Conservation (phyloP, 1,284 basidiomycete genomes). For the Tausonia pullulans region DNA sequence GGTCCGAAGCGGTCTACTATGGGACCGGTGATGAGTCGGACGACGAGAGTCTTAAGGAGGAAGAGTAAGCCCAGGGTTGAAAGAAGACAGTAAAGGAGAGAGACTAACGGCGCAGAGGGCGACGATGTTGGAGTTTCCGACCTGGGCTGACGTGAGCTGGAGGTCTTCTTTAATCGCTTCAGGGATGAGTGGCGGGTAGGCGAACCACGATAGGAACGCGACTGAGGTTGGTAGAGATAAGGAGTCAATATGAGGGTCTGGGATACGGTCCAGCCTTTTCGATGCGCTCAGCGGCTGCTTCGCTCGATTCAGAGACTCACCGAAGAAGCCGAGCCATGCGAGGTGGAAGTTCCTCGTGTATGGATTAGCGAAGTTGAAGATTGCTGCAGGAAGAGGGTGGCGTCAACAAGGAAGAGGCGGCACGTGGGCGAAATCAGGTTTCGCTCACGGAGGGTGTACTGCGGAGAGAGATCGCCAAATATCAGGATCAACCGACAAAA, state of each 20-base stretch:
- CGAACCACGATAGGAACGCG: conserved; percentile 43
- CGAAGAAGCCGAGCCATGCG: conserved; percentile 43
- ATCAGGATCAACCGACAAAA: background rate
- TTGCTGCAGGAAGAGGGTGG: conserved; percentile 39
- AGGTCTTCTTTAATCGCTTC: conserved; percentile 51
- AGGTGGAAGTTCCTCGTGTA: conserved; percentile 48
- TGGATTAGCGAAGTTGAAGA: conserved; percentile 45
- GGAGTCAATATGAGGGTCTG: conserved; percentile 10
- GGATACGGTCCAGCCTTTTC: conserved; percentile 4
- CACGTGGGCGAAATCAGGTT: background rate
- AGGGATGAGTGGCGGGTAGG: conserved; percentile 51
- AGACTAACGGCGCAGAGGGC: conserved; percentile 39
- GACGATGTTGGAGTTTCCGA: conserved; percentile 50
- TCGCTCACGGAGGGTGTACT: too few relatives aligned
- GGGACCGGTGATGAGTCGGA: conserved; percentile 47
- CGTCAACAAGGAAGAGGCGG: background rate
- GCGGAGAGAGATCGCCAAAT: background rate
- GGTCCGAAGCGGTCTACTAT: conserved; percentile 51
- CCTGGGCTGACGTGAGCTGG: conserved; percentile 40
- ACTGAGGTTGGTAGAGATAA: background rate
- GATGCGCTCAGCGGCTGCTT: too few relatives aligned
- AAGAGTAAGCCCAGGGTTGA: background rate
- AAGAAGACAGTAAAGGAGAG: conserved; percentile 7
- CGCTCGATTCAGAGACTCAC: conserved; percentile 21
- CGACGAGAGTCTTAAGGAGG: conserved; percentile 32